phyloP scores from a whole-genome alignment of 2,329 filamentous ascomycete genomes.

The Eurotiales sp. region DNA sequence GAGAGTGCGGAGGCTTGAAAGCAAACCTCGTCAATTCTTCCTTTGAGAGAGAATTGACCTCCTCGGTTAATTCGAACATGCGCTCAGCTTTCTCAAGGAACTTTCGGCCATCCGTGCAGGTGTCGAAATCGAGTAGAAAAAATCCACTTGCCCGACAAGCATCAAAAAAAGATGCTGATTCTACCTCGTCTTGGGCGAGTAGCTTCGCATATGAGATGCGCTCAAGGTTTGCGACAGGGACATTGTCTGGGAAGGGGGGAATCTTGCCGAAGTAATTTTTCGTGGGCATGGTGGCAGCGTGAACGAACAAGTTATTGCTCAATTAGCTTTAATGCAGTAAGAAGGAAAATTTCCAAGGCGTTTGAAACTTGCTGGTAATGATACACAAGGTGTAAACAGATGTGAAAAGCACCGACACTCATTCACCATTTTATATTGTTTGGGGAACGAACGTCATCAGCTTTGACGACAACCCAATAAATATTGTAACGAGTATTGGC shows the following conservation, averaged over 20 bases:
- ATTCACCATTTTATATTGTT: no score
- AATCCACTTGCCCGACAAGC: background rate
- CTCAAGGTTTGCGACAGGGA: slow-evolving; percentile 5
- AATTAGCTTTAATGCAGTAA: no score
- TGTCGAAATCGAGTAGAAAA: slow-evolving; percentile 2
- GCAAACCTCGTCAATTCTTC: slow-evolving; percentile 10
- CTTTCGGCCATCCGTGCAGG: background rate
- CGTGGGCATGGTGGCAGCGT: slow-evolving; percentile 3
- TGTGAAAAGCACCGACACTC: no score
- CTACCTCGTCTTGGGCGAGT: background rate
- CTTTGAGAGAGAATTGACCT: background rate
- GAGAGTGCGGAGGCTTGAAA: slow-evolving; percentile 1
- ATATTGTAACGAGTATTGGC: no score
- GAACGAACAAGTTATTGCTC: no score
- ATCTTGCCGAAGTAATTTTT: slow-evolving; percentile 4
- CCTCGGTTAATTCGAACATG: slow-evolving; percentile 7
- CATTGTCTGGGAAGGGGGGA: slow-evolving; percentile 4
- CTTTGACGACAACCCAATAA: no score
- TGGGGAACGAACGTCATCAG: no score
- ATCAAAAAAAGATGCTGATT: slow-evolving; percentile 1
- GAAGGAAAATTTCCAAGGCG: no score
- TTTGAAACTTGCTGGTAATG: no score
- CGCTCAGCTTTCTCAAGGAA: slow-evolving; percentile 3
- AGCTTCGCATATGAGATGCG: slow-evolving; percentile 5
- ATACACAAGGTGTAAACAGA: no score